These are phyloP conservation scores for Rhodotorula sp. DNA, from an alignment of 1,284 basidiomycete genomes.

Conservation along the genomic window DNA sequence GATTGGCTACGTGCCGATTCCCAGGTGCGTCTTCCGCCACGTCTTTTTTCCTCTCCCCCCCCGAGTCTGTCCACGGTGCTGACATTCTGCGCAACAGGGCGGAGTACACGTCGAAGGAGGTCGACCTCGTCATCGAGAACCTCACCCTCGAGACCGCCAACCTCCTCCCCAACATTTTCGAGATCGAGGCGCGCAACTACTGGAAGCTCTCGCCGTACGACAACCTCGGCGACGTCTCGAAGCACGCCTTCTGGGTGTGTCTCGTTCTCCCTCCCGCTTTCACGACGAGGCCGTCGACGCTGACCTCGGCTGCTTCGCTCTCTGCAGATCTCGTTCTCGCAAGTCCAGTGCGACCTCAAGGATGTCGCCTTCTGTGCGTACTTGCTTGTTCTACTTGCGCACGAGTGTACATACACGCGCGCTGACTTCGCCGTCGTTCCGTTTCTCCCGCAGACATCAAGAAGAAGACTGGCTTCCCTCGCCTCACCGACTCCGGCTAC, in stretches of 20 bases:
- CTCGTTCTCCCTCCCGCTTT: background rate
- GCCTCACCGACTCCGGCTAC: conserved; percentile 81
- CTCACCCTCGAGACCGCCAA: conserved; percentile 81
- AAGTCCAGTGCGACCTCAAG: conserved; percentile 92
- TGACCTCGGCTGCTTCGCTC: background rate
- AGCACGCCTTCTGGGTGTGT: conserved; percentile 39
- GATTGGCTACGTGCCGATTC: conserved; percentile 80
- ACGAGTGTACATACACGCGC: background rate
- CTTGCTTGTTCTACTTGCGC: background rate
- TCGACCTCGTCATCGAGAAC: conserved; percentile 91
- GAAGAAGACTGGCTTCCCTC: conserved; percentile 63
- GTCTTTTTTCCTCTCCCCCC: too few relatives aligned
- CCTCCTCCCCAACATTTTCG: conserved; percentile 71
- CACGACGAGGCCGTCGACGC: background rate
- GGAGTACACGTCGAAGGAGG: conserved; percentile 81
- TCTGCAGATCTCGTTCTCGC: conserved; percentile 61
- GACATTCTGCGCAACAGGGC: conserved; percentile 49
- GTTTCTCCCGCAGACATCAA: conserved; percentile 32
- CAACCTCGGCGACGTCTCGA: conserved; percentile 52
- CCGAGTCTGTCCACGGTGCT: too few relatives aligned
- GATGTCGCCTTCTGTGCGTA: conserved; percentile 83
- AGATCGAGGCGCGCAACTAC: conserved; percentile 76
- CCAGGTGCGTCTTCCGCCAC: conserved; percentile 51
- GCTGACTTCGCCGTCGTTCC: background rate
- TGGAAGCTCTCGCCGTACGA: conserved; percentile 76